These are phyloP conservation scores for Rosa persica DNA, from an alignment of 306 rosid genomes.

Conservation along the genomic window DNA sequence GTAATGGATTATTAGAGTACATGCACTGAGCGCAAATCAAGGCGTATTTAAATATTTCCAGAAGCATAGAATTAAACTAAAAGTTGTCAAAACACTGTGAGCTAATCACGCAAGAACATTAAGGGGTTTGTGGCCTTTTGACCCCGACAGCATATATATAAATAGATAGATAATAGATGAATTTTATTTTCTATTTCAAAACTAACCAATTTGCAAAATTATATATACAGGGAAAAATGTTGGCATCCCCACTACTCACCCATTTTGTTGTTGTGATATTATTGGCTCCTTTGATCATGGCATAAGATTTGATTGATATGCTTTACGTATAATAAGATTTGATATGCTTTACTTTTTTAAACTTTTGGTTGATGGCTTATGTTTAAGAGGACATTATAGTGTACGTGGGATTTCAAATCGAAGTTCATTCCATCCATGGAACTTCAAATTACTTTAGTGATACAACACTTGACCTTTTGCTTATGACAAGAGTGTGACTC, in stretches of 20 bases:
- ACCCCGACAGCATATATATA: neutral
- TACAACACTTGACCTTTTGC: neutral
- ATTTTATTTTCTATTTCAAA: neutral
- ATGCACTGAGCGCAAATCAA: constrained; percentile 39
- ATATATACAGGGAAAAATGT: neutral
- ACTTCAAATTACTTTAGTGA: too few species aligned
- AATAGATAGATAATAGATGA: neutral
- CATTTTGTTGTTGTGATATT: neutral
- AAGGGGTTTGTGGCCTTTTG: neutral
- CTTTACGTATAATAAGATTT: neutral
- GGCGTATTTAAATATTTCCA: constrained; percentile 20
- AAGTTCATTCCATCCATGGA: neutral
- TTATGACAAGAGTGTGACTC: neutral
- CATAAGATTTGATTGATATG: neutral
- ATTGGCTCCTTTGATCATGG: constrained; percentile 1
- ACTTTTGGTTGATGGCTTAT: neutral
- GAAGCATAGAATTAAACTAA: neutral
- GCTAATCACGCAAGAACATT: neutral
- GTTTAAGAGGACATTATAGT: neutral
- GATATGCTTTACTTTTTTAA: neutral
- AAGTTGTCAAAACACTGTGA: neutral
- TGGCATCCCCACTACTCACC: neutral
- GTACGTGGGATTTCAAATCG: neutral
- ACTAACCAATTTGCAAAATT: neutral
- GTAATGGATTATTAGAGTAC: neutral